Evolutionary conservation across 306 rosid species (phyloP).

Genomic region (Abrus pulchellus): DNA sequence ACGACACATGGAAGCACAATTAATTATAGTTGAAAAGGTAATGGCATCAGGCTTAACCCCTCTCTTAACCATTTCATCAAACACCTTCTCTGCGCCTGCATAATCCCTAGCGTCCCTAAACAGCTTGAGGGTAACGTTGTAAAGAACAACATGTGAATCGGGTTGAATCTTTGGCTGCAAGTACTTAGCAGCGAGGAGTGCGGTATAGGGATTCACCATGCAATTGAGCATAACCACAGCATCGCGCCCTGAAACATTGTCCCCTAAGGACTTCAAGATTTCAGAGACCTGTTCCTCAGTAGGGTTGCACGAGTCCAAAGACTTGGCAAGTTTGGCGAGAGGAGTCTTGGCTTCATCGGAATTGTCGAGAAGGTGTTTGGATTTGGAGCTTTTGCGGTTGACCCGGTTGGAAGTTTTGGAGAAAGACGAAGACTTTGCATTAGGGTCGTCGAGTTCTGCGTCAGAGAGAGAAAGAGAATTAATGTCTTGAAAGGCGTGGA

Average conservation of each 20-base stretch:
- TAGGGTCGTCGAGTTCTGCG: conserved; percentile 41
- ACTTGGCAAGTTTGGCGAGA: conserved; percentile 63
- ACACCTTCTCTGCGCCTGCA: conserved; percentile 82
- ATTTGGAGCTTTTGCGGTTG: conserved; percentile 80
- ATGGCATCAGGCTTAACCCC: conserved; percentile 71
- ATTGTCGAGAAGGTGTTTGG: conserved; percentile 60
- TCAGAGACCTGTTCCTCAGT: conserved; percentile 55
- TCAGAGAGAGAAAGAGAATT: neutral
- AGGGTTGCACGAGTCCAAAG: conserved; percentile 63
- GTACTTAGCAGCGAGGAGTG: conserved; percentile 61
- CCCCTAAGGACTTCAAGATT: conserved; percentile 59
- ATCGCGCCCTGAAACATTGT: conserved; percentile 56
- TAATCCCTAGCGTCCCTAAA: conserved; percentile 64
- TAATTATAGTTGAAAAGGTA: conserved; percentile 80
- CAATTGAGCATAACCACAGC: conserved; percentile 68
- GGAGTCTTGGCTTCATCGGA: conserved; percentile 60
- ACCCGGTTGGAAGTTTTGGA: conserved; percentile 70
- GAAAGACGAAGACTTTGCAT: conserved; percentile 55
- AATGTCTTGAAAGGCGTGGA: neutral
- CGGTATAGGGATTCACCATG: conserved; percentile 66
- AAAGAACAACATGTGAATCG: conserved; percentile 60
- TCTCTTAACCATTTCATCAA: conserved; percentile 79
- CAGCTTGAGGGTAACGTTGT: conserved; percentile 77
- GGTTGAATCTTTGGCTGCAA: conserved; percentile 57
- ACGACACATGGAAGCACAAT: conserved; percentile 66